phyloP scores from a whole-genome alignment of 176 grass and related monocot genomes.

The Oryza glaberrima region DNA sequence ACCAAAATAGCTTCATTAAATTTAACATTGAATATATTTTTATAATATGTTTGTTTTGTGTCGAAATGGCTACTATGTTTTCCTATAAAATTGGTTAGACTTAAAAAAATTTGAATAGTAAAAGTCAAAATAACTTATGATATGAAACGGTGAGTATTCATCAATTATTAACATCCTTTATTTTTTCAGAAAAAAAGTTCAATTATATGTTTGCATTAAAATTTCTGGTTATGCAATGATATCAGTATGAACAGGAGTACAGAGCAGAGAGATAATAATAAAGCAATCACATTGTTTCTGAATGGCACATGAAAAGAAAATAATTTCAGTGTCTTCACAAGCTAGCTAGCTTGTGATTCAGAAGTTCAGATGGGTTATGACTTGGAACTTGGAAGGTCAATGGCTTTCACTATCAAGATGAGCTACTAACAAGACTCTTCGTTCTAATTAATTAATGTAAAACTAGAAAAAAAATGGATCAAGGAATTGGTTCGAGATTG shows the following conservation, averaged over 20 bases:
- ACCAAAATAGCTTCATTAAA: too few relatives aligned
- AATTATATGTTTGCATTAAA: background rate
- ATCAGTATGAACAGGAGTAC: background rate
- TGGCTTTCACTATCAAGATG: conserved; percentile 37
- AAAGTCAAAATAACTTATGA: too few relatives aligned
- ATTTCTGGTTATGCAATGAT: background rate
- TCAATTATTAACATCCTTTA: background rate
- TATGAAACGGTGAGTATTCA: too few relatives aligned
- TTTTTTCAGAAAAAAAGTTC: background rate
- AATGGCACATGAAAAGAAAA: background rate
- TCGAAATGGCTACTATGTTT: too few relatives aligned
- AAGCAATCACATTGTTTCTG: background rate
- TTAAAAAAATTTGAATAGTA: too few relatives aligned
- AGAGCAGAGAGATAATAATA: background rate
- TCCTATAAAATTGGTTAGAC: too few relatives aligned
- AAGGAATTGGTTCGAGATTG: conserved; percentile 15
- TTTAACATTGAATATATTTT: too few relatives aligned
- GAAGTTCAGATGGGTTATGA: background rate
- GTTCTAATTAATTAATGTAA: background rate
- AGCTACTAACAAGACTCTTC: conserved; percentile 29
- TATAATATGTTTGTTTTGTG: too few relatives aligned
- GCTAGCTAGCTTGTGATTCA: background rate
- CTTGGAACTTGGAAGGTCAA: conserved; percentile 24
- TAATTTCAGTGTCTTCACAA: background rate
- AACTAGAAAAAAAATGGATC: background rate